Evolutionary conservation across 768 basidiomycete species (phyloP).

Genomic region (Tulasnella sp.): DNA sequence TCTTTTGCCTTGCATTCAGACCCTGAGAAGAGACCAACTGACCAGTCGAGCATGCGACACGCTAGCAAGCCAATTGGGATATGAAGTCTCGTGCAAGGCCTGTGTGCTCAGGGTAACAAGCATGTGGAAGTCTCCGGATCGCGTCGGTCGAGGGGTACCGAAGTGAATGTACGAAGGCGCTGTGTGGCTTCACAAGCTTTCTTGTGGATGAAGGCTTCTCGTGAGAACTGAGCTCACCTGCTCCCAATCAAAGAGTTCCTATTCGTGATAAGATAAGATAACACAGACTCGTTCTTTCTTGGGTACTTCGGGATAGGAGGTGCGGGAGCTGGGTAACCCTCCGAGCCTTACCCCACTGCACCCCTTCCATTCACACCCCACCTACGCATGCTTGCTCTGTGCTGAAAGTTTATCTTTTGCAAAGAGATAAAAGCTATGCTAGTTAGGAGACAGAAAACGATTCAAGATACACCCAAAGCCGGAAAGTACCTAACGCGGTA

Average conservation of each 20-base stretch:
- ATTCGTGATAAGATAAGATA: neutral
- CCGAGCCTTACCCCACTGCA: no score
- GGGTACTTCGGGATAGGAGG: neutral
- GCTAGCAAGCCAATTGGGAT: neutral
- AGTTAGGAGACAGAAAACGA: neutral
- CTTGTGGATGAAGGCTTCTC: no score
- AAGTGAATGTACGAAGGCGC: neutral
- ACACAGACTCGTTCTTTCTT: neutral
- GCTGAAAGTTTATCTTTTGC: neutral
- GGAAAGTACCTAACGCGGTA: neutral
- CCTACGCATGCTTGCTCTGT: neutral
- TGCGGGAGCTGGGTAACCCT: neutral
- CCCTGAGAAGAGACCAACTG: neutral
- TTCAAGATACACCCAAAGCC: no score
- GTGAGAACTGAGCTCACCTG: no score
- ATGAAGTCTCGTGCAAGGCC: neutral
- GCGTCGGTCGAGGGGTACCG: neutral
- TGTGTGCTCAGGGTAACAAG: neutral
- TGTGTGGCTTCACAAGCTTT: neutral
- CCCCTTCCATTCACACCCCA: neutral
- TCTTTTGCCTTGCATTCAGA: neutral
- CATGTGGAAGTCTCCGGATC: neutral
- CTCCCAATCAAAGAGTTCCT: no score
- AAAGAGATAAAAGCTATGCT: neutral
- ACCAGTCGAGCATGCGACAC: neutral